phyloP scores from a whole-genome alignment of 2,329 filamentous ascomycete species.

The Aspergillus pseudoterreus region DNA sequence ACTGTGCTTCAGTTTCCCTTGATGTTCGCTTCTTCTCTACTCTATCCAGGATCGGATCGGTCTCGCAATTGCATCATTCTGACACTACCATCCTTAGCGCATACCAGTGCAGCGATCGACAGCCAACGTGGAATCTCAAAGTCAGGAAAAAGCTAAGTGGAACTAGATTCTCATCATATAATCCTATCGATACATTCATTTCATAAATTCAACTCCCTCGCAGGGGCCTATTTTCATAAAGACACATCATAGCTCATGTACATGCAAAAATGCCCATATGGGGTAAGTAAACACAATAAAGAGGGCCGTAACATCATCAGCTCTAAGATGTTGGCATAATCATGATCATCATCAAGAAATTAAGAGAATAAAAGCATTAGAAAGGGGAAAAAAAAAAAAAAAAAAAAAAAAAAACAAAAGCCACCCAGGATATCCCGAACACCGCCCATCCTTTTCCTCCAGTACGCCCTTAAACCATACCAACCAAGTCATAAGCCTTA shows the following conservation, averaged over 20 bases:
- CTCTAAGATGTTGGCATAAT: slow-evolving; percentile 17
- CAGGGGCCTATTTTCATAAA: neutral
- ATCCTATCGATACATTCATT: neutral
- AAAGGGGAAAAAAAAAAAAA: too few species aligned
- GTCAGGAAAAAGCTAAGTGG: too few species aligned
- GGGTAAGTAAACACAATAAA: neutral
- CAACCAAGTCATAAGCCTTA: neutral
- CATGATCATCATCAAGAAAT: slow-evolving; percentile 11
- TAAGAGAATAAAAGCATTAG: slow-evolving; percentile 1
- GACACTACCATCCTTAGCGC: neutral
- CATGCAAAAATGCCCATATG: slow-evolving; percentile 1
- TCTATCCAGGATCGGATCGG: too few species aligned
- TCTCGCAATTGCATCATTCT: neutral
- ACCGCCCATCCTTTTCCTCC: neutral
- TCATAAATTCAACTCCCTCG: neutral
- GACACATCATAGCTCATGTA: slow-evolving; percentile 4
- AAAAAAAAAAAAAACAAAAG: neutral
- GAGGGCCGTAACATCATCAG: slow-evolving; percentile 17
- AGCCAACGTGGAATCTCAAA: neutral
- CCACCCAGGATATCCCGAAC: neutral
- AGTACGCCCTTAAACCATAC: neutral
- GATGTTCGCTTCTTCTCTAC: too few species aligned
- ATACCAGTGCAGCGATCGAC: neutral
- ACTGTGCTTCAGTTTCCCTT: too few species aligned
- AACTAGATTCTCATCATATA: too few species aligned